Evolutionary conservation across 371 early-diverging fungal species (phyloP), one percentile per base, ranked within the genome.

Genomic region (Cokeromyces recurvatus): DNA sequence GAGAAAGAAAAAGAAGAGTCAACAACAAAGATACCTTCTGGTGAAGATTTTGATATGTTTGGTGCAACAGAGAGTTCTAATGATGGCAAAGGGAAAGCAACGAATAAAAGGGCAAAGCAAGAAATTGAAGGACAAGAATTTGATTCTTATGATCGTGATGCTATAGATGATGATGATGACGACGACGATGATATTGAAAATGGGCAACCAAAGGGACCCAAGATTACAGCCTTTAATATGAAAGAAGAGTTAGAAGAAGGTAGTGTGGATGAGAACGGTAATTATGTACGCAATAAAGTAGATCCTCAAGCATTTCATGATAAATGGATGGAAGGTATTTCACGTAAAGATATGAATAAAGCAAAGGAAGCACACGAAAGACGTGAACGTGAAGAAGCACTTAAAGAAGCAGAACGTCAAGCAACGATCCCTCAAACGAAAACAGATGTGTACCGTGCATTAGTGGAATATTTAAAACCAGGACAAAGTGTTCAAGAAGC

Each of bases 231-330:
- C 1, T 92, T 95, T 57, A 91, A 95, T 54, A 87, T 95, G 89
- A 81, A 86, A 16, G 79, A 82, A 15, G 92, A 93, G 46, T 54
- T 92, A 57, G 91, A 92, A 45, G 92, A 92, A 57, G 92, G 92
- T 7, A 78, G 73, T 32, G 86, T 93, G 59, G 95, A 95, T 55
- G 82, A 81, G 20, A 55, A 74, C 10, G 94, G 93, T 10, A 91
- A 91, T 44, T 95, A 86, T 64, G 68, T 92, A 31, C 78, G 81
- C 29, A 80, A 82, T 57, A 84, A 86, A 46, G 73, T 76, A 21
- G 95, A 95, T 53, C 89, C 90, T 9, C 81, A 90, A 25, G 82
- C 78, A 4, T 80, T 87, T 57, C 93, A 95, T 46, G 95, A 95
- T 59, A 74, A 69, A 45, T 95, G 95, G 95, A 78, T 95, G 57